A percentile compares a stretch with the other conserved stretches of the same genome.
These are phyloP conservation scores for Syncephalastrum contaminatum DNA, from an alignment of 371 early-diverging fungal genomes.

Conservation along the genomic window DNA sequence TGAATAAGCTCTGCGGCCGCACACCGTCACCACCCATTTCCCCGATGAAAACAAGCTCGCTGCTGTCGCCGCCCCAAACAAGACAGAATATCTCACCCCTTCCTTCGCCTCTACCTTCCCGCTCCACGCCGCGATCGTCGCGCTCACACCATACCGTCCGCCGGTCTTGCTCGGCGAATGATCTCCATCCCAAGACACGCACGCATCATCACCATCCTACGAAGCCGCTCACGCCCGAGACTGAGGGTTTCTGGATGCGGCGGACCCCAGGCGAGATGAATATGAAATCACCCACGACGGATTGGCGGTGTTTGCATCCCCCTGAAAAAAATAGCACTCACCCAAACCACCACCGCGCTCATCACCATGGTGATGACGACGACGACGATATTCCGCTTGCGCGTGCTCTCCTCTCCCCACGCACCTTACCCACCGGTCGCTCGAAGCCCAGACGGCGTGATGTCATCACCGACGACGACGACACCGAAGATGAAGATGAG, in stretches of 20 bases:
- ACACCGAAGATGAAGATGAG: slow-evolving; percentile 5
- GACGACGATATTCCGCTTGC: slow-evolving; percentile 13
- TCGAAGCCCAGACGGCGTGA: not conserved
- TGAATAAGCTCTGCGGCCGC: slow-evolving; percentile 12
- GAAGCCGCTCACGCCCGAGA: slow-evolving; percentile 1
- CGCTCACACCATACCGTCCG: not conserved
- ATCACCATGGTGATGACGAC: slow-evolving; percentile 4
- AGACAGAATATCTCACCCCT: not conserved
- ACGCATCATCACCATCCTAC: not conserved
- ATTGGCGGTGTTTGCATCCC: not conserved
- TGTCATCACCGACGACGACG: slow-evolving; percentile 1
- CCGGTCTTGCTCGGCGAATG: not conserved
- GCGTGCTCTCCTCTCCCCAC: slow-evolving; percentile 1
- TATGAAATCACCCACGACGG: too few relatives aligned
- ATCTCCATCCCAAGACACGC: not conserved
- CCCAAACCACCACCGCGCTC: not conserved
- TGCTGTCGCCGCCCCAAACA: not conserved
- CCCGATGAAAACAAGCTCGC: not conserved
- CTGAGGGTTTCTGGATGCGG: too few relatives aligned
- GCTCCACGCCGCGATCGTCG: slow-evolving; percentile 3
- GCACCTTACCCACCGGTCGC: not conserved
- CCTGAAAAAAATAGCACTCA: not conserved
- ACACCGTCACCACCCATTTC: slow-evolving; percentile 4
- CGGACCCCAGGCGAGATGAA: too few relatives aligned
- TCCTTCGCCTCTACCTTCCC: not conserved